Base-by-base conservation (phyloP, 805 yeast species). In the Ogataea salicorniae region DNA sequence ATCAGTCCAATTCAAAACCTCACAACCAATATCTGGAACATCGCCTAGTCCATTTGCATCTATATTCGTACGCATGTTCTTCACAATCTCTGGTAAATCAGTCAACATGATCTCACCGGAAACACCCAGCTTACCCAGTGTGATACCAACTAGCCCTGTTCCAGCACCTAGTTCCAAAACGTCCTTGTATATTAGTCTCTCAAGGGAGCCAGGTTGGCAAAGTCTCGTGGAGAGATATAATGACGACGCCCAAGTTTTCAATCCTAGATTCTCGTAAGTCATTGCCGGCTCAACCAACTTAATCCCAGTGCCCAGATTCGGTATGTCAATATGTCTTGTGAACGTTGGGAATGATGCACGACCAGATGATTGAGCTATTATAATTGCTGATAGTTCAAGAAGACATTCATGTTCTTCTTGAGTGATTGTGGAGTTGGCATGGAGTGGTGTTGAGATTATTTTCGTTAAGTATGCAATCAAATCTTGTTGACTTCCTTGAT, bases 171-270 rank as follows among this genome's bases (percentile, higher is more conserved):
- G 68, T 58, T 92, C 99, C 29, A 87, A 62, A 0, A 83, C 57
- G 4, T 62, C 75, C 37, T 60, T 66, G 8, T 34, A 6, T 3
- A 69, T 41, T n/a, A 63, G 37, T 2, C 45, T 34, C 9, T 42
- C 23, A 1, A 50, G 42, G n/a, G 52, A 38, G 9, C 60, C 58
- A 2, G 22, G 38, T 26, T 62, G 55, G 6, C 74, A 62, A 4
- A 88, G 61, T 23, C 85, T 65, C 34, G 75, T 69, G 3, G 94
- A 76, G 22, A 94, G 67, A 6, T 88, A 74, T 23, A 86, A 67
- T 0, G 97, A 81, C 0, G 97, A 86, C 0, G 98, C 99, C 99
- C 99, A 92, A 0, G 99, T 92, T 52, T 92, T 89, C 62, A 89
- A 73, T 0, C 99, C 99, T 20, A 94, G 68, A 51, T 84, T 86